Conservation (phyloP, 164 flowering plant species). For the Berberis thunbergii region DNA sequence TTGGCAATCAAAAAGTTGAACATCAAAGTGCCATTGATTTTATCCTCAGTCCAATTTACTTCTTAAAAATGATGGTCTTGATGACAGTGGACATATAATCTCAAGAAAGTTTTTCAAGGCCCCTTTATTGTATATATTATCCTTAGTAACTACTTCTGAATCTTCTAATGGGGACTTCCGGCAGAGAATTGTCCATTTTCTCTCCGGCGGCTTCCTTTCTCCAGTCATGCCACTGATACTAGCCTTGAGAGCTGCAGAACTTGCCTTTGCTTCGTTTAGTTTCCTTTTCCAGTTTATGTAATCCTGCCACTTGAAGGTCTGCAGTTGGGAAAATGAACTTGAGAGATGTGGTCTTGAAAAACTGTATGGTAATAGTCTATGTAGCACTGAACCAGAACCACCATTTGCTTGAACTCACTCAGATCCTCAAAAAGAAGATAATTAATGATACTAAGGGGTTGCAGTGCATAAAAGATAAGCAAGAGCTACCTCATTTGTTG, state of each 20-base stretch:
- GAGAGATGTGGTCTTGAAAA: background rate
- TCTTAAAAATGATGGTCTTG: slow-evolving; percentile 44
- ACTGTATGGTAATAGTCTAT: no score
- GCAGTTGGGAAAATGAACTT: slow-evolving; percentile 6
- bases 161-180: slow-evolving; percentile 50
- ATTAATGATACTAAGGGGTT: background rate
- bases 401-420: background rate
- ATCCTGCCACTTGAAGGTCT: slow-evolving; percentile 94
- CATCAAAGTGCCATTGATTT: background rate
- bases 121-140: slow-evolving; percentile 73
- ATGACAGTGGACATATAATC: slow-evolving; percentile 55
- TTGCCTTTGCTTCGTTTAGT: slow-evolving; percentile 70
- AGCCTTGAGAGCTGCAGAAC: slow-evolving; percentile 71
- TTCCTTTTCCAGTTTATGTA: slow-evolving; percentile 62
- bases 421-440: background rate
- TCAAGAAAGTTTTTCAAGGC: slow-evolving; percentile 46
- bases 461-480: background rate
- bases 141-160: slow-evolving; percentile 30
- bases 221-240: slow-evolving; percentile 40
- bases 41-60: slow-evolving; percentile 28
- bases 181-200: slow-evolving; percentile 66
- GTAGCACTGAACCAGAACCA: no score
- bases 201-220: slow-evolving; percentile 39
- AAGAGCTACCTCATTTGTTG: slow-evolving; percentile 79
- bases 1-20: background rate